Evolutionary conservation across 2,329 filamentous ascomycete genomes (phyloP).

Genomic region (Ophiostoma himal-ulmi): DNA sequence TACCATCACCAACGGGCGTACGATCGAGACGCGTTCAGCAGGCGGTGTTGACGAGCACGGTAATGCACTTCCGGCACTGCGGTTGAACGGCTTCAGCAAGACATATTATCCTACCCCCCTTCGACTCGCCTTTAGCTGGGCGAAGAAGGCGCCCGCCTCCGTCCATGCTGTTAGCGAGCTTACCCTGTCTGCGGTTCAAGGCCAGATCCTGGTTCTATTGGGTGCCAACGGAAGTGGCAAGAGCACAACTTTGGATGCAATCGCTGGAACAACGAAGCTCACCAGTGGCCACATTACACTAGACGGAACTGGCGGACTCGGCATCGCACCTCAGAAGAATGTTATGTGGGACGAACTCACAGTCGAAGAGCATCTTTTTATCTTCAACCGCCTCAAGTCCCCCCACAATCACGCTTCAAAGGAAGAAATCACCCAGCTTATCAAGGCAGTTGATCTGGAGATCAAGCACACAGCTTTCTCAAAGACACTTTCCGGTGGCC

Average conservation of each 20-base stretch:
- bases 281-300: slow-evolving; percentile 72
- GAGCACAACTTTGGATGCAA: slow-evolving; percentile 80
- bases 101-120: slow-evolving; percentile 64
- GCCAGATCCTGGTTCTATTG: slow-evolving; percentile 79
- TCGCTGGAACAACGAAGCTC: slow-evolving; percentile 73
- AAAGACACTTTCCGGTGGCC: slow-evolving; percentile 78
- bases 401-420: slow-evolving; percentile 50
- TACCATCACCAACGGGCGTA: slow-evolving; percentile 59
- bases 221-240: slow-evolving; percentile 90
- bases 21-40: slow-evolving; percentile 37
- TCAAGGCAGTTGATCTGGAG: slow-evolving; percentile 66
- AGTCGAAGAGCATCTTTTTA: slow-evolving; percentile 73
- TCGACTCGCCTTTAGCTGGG: slow-evolving; percentile 45
- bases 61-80: slow-evolving; percentile 50
- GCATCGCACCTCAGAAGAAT: slow-evolving; percentile 88
- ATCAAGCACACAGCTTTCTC: slow-evolving; percentile 67
- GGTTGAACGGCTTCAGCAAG: slow-evolving; percentile 69
- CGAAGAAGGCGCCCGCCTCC: slow-evolving; percentile 49
- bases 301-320: slow-evolving; percentile 70
- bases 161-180: slow-evolving; percentile 76
- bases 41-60: slow-evolving; percentile 28
- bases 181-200: slow-evolving; percentile 63
- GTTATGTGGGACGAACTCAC: slow-evolving; percentile 88
- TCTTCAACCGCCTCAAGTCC: slow-evolving; percentile 79
- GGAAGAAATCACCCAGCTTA: slow-evolving; percentile 56